Percentiles rank a stretch among this genome's conserved stretches.
These are phyloP conservation scores for Saccharomycopsis lassenensis DNA, from an alignment of 805 yeast genomes.

Conservation along the genomic window DNA sequence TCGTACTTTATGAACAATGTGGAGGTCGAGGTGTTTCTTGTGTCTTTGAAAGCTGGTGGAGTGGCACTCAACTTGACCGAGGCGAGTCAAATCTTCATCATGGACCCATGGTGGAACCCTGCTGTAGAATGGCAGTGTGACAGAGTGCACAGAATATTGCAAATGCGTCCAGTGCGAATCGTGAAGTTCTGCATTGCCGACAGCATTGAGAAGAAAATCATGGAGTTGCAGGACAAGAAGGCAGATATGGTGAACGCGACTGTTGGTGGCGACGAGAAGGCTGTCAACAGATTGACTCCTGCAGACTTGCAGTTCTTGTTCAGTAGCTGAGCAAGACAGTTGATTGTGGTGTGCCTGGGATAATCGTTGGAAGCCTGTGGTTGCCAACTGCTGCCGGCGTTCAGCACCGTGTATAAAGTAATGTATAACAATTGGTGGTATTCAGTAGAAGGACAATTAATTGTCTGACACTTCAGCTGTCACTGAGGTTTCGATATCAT, in stretches of 20 bases:
- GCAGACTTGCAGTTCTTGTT: constrained; percentile 93
- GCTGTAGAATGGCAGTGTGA: constrained; percentile 98
- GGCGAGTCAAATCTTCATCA: constrained; percentile 88
- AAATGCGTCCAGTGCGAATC: constrained; percentile 84
- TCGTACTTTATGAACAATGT: constrained; percentile 88
- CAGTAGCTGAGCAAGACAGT: constrained; percentile 40
- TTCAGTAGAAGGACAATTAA: too few species aligned
- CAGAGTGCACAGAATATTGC: constrained; percentile 96
- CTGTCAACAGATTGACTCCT: constrained; percentile 80
- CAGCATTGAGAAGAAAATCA: constrained; percentile 91
- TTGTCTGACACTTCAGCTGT: too few species aligned
- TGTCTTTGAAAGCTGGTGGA: constrained; percentile 96
- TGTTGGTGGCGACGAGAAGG: constrained; percentile 83
- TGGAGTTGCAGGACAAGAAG: constrained; percentile 92
- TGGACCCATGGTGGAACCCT: constrained; percentile 99
- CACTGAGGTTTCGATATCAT: too few species aligned
- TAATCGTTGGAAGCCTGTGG: too few species aligned
- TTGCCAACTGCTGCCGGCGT: too few species aligned
- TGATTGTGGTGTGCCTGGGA: too few species aligned
- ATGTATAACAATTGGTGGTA: too few species aligned
- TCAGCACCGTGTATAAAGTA: too few species aligned
- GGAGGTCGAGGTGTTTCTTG: constrained; percentile 85
- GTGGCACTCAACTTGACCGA: constrained; percentile 94
- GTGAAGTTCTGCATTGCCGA: constrained; percentile 92
- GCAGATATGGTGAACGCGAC: constrained; percentile 98